Evolutionary conservation across 2,329 filamentous ascomycete genomes (phyloP), one percentile per base, ranked within the genome.

Genomic region (Coniochaeta sp.): DNA sequence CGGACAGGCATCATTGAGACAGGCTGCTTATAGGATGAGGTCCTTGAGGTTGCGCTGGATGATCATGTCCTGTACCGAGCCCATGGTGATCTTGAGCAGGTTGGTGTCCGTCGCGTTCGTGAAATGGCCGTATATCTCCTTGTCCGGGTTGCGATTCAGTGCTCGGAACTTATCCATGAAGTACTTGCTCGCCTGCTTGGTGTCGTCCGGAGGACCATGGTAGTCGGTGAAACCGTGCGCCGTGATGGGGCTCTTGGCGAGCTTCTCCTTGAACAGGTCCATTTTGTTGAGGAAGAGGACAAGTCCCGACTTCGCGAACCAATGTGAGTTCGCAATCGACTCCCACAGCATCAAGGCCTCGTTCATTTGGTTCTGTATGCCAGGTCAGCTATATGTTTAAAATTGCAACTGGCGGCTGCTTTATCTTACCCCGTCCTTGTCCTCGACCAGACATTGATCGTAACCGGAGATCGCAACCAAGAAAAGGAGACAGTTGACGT

Each of bases 401-500:
- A n/a, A 24, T 6, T 24, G 43, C 43, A 12, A 22, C 5, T 11
- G 3, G 5, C 6, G 19, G 11, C 5, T n/a, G n/a, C 7, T 19
- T 7, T 19, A 52, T 64, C 91, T 78, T 81, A 96, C 92, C 64
- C 93, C 93, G 72, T 96, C 95, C 75, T 96, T 93, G 73, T 98
- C 93, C 77, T 98, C 93, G 3, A 97, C 91, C 57, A 98, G 79
- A 69, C 93, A 96, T 74, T 98, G 95, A 71, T 98, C 93, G 73
- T 97, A 98, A 62, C 93, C 93, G 65, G 92, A 96, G 67, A 98
- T 93, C 56, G 93, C 93, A 58, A 96, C 93, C 66, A 98, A 83
- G 77, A 98, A 98, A 44, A 98, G 80, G 59, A 98, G 81, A 67
- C 91, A 93, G 70, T 95, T 92, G 64, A 96, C 92, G 65, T 95